Evolutionary conservation across 2,329 filamentous ascomycete genomes (phyloP), one percentile per base, ranked within the genome.

Genomic region (Cadophora gregata): DNA sequence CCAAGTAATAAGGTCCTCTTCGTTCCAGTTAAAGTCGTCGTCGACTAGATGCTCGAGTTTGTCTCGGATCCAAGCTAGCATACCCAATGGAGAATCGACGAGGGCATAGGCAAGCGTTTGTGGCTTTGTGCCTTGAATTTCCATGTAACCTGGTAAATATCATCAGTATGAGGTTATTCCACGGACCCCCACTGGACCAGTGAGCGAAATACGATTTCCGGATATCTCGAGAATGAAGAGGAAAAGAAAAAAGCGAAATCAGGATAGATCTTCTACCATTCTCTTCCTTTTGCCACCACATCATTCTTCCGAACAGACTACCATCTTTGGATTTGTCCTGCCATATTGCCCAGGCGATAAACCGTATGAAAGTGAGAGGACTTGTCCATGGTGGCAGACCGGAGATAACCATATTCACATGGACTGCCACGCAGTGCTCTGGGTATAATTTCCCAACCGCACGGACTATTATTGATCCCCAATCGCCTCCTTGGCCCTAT

Each of bases 1-100:
- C 92, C 91, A 94, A 0, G 88, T 92, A 48, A 92, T 79, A 12
- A 93, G 82, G 78, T 93, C 90, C 68, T 93, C 90, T 68, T 92
- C 88, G 0, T 86, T 88, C 90, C 90, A 94, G 0, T 84, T 79
- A 72, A 93, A 93, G 1, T 74, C 75, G 71, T 93, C 53, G 16
- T 69, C 69, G 0, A 69, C 50, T 24, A 73, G n/a, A 3, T 33
- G 60, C 47, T 72, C 59, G 36, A 73, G 42, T 62, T 74, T 72
- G 27, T 74, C 72, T 55, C 66, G 59, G 24, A 73, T 59, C 72
- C 72, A 73, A 3, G 72, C 70, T 33, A 71, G 50, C 65, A 71
- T 69, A 16, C 68, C 71, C 6, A 73, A 55, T 3, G 71, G 70
- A 0, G 69, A 72, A 50, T 74, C 70, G 2, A 63, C 65, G 6